Evolutionary conservation across 2,329 filamentous ascomycete genomes (phyloP).

Genomic region (Ophiostoma piceae): DNA sequence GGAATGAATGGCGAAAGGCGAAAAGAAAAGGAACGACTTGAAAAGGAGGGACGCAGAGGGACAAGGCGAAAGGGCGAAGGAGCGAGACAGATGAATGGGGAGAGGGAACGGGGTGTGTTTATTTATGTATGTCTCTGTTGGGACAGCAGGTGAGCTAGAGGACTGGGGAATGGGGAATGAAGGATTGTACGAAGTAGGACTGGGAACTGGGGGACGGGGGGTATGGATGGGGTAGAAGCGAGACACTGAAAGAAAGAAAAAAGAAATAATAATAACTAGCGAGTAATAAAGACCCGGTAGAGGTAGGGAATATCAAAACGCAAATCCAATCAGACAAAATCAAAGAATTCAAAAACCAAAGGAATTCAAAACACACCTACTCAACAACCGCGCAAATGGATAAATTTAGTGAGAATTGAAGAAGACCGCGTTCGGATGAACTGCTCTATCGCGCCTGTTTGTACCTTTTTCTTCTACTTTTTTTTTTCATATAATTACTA

Average conservation of each 20-base stretch:
- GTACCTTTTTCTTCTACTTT: background rate
- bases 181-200: background rate
- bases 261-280: background rate
- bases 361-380: background rate
- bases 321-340: background rate
- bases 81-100: background rate
- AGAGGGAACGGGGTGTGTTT: slow-evolving; percentile 17
- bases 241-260: background rate
- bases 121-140: slow-evolving; percentile 19
- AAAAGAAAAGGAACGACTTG: background rate
- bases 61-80: background rate
- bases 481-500: background rate
- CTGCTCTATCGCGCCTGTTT: background rate
- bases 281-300: background rate
- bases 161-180: slow-evolving; percentile 15
- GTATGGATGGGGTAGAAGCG: background rate
- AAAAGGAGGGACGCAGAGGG: background rate
- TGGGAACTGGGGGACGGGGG: background rate
- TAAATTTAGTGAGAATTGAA: background rate
- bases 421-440: background rate
- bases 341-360: background rate
- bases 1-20: background rate
- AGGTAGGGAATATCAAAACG: background rate
- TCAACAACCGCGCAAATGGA: background rate
- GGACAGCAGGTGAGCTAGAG: background rate